Evolutionary conservation across 306 rosid genomes (phyloP).

Genomic region (Castanea crenata): DNA sequence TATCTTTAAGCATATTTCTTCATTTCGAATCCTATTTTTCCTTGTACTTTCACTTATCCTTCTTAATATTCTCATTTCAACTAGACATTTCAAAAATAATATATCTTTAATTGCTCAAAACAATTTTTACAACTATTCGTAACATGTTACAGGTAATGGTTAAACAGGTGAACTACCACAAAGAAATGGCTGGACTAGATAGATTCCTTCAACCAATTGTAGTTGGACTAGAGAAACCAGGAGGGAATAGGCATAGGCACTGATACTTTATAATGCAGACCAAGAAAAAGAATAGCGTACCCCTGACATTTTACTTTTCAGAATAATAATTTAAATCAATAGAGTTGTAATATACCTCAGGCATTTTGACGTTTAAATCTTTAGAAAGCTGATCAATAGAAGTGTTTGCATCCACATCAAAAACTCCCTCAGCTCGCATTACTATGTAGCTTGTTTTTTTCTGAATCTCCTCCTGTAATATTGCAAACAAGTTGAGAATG

Average conservation of each 20-base stretch:
- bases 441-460: slow-evolving; percentile 97
- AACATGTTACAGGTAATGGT: not conserved
- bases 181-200: not conserved
- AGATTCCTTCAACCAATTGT: slow-evolving; percentile 1
- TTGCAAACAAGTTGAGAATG: slow-evolving; percentile 19
- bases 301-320: slow-evolving; percentile 71
- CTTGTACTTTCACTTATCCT: too few relatives aligned
- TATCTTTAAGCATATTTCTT: too few relatives aligned
- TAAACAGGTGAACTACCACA: not conserved
- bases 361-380: slow-evolving; percentile 89
- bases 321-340: not conserved
- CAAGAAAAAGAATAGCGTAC: slow-evolving; percentile 29
- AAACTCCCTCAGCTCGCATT: slow-evolving; percentile 94
- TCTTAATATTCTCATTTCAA: too few relatives aligned
- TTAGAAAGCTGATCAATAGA: slow-evolving; percentile 96
- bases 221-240: not conserved
- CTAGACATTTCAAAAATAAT: not conserved
- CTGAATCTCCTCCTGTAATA: slow-evolving; percentile 90
- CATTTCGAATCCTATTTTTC: too few relatives aligned
- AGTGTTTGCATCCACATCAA: slow-evolving; percentile 97
- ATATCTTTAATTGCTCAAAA: not conserved
- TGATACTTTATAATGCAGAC: not conserved
- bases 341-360: slow-evolving; percentile 54
- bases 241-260: slow-evolving; percentile 1
- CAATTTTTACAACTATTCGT: not conserved